A percentile compares a stretch with the other conserved stretches of the same genome.
Evolutionary conservation across 2,329 filamentous ascomycete genomes (phyloP).

Genomic region (Trichoderma sp.): DNA sequence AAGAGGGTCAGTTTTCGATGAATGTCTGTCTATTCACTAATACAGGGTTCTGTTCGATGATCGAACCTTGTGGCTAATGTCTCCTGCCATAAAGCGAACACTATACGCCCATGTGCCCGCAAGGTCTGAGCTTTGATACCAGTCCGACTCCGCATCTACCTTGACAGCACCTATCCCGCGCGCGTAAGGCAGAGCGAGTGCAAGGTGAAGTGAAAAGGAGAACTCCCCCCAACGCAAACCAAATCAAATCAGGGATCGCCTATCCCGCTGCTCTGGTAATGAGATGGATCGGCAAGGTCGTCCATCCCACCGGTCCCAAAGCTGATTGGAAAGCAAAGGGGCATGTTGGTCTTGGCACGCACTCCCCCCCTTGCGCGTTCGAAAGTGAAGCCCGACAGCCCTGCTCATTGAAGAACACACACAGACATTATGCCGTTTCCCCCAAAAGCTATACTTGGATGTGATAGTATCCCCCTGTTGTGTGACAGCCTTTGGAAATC

Average conservation of each 20-base stretch:
- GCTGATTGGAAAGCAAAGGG: slow-evolving; percentile 1
- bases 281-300: slow-evolving; percentile 1
- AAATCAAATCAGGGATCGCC: not conserved
- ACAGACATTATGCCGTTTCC: not conserved
- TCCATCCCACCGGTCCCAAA: not conserved
- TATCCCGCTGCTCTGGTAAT: not conserved
- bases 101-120: not conserved
- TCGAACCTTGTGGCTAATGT: not conserved
- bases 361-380: not conserved
- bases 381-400: not conserved
- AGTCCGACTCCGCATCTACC: not conserved
- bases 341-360: not conserved
- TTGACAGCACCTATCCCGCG: not conserved
- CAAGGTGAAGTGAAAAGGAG: not conserved
- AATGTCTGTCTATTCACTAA: not conserved
- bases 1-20: no score
- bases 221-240: not conserved
- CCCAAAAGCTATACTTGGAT: not conserved
- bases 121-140: not conserved
- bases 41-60: not conserved
- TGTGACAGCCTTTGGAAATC: not conserved
- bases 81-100: not conserved
- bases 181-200: not conserved
- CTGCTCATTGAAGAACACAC: not conserved
- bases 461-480: not conserved